Conservation (phyloP, 768 basidiomycete genomes). For the Cyclocybe cylindracea region DNA sequence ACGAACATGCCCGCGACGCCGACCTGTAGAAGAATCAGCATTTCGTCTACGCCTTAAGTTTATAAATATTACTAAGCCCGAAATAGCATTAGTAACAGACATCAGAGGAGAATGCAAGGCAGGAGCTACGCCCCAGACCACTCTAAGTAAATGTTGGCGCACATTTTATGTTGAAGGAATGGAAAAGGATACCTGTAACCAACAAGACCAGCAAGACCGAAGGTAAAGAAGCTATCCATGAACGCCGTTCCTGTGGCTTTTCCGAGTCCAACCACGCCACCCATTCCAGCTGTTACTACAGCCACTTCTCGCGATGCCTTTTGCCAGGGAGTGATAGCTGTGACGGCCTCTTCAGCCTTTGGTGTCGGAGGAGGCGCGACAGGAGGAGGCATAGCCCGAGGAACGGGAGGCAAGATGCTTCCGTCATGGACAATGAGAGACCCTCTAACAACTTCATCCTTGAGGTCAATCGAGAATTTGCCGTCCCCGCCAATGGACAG, state of each 20-base stretch:
- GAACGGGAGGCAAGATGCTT: constrained; percentile 61
- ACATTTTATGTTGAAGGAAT: neutral
- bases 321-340: constrained; percentile 85
- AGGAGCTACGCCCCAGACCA: constrained; percentile 88
- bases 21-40: constrained; percentile 37
- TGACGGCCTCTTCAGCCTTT: constrained; percentile 45
- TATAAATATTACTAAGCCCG: constrained; percentile 49
- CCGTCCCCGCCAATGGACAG: constrained; percentile 71
- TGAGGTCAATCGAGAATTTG: constrained; percentile 66
- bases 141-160: constrained; percentile 38
- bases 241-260: constrained; percentile 80
- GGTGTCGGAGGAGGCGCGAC: constrained; percentile 44
- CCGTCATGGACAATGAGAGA: constrained; percentile 76
- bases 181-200: constrained; percentile 54
- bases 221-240: constrained; percentile 89
- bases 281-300: constrained; percentile 76
- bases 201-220: constrained; percentile 83
- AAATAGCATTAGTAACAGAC: constrained; percentile 90
- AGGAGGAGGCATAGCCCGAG: constrained; percentile 69
- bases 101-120: constrained; percentile 89
- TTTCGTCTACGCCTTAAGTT: neutral
- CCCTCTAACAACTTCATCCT: constrained; percentile 84
- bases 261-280: constrained; percentile 68
- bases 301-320: constrained; percentile 77
- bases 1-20: constrained; percentile 86